Conservation (phyloP, 768 basidiomycete species). For the Candolleomyces eurysporus region DNA sequence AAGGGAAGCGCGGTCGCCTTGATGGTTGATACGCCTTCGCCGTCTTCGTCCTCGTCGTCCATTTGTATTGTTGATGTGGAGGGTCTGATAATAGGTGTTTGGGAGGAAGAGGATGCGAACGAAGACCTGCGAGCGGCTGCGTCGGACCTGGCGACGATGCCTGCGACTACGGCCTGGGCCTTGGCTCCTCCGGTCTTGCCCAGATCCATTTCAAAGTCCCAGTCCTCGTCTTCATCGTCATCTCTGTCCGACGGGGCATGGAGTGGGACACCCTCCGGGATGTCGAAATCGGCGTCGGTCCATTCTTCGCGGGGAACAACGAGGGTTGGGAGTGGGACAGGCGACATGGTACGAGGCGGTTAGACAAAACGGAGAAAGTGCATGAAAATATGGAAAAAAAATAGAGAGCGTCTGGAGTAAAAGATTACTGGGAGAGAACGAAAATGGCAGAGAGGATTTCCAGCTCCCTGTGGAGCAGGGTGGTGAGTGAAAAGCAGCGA, state of each 20-base stretch:
- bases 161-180: constrained; percentile 35
- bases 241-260: constrained; percentile 66
- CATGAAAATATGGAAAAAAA: not conserved
- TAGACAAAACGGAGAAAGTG: not conserved
- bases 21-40: constrained; percentile 83
- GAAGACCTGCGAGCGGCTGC: constrained; percentile 7
- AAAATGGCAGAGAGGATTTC: constrained; percentile 2
- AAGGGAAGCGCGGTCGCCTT: constrained; percentile 55
- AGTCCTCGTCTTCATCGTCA: constrained; percentile 74
- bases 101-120: constrained; percentile 30
- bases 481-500: constrained; percentile 9
- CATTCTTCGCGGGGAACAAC: constrained; percentile 69
- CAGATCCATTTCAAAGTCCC: constrained; percentile 78
- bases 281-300: constrained; percentile 85
- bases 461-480: constrained; percentile 7
- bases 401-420: constrained; percentile 10
- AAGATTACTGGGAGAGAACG: constrained; percentile 8
- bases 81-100: constrained; percentile 65
- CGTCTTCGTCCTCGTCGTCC: constrained; percentile 71
- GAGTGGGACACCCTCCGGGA: constrained; percentile 71
- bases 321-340: constrained; percentile 58
- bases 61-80: constrained; percentile 46
- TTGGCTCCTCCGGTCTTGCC: constrained; percentile 55
- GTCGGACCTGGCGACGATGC: constrained; percentile 39
- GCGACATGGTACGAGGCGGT: constrained; percentile 41